A percentile compares a stretch with the other conserved stretches of the same genome.
Evolutionary conservation across 257 asterid genomes (phyloP).

Genomic region (Gynochthodes officinalis): DNA sequence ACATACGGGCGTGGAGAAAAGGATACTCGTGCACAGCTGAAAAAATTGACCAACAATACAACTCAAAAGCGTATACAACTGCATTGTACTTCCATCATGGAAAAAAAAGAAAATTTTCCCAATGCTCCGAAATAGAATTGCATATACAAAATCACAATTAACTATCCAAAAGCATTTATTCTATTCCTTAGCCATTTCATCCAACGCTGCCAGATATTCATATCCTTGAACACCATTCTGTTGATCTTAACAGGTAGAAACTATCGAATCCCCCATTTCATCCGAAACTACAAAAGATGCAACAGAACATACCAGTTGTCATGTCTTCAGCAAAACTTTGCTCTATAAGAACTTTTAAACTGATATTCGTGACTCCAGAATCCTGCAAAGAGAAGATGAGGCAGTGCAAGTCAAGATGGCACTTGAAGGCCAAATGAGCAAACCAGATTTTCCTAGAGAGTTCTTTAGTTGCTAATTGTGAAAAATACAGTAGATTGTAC

Average conservation of each 20-base stretch:
- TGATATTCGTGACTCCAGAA: slow-evolving; percentile 39
- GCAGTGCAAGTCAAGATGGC: not conserved
- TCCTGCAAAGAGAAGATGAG: slow-evolving; percentile 39
- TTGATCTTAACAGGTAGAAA: slow-evolving; percentile 8
- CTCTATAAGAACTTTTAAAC: slow-evolving; percentile 56
- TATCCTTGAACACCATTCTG: not conserved
- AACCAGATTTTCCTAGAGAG: not conserved
- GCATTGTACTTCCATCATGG: not conserved
- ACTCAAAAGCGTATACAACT: slow-evolving; percentile 13
- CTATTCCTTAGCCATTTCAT: slow-evolving; percentile 5
- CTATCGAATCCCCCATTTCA: not conserved
- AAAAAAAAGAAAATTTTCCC: not conserved
- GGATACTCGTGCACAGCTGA: slow-evolving; percentile 79
- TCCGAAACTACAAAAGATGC: slow-evolving; percentile 20
- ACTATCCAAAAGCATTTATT: not conserved
- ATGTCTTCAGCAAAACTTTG: slow-evolving; percentile 72
- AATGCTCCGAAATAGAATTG: not conserved
- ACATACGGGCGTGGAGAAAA: slow-evolving; percentile 85
- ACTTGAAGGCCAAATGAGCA: not conserved
- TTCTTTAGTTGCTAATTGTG: not conserved
- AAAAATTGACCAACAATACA: slow-evolving; percentile 20
- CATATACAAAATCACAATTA: not conserved
- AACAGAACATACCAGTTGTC: slow-evolving; percentile 59
- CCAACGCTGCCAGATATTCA: not conserved
- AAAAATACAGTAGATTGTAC: not conserved